phyloP scores from a whole-genome alignment of 2,329 filamentous ascomycete species.

The Fusarium cicatricum region DNA sequence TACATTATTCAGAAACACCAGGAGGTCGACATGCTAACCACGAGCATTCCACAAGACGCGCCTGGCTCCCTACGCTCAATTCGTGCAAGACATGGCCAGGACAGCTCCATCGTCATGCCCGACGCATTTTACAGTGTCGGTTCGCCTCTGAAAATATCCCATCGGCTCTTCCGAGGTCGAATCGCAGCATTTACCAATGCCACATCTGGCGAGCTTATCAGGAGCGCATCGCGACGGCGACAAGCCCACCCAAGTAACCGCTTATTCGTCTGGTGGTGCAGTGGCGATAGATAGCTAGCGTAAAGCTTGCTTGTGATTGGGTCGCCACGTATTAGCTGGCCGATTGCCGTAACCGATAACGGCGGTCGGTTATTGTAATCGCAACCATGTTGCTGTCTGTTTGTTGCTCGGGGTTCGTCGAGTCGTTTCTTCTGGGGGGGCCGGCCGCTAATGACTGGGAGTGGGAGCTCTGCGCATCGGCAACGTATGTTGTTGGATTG shows the following conservation, averaged over 20 bases:
- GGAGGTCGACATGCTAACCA: conserved; percentile 10
- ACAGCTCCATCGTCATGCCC: conserved; percentile 42
- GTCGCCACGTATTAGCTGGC: conserved; percentile 30
- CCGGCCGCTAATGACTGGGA: conserved; percentile 44
- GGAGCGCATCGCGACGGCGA: conserved; percentile 7
- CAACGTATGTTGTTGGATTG: conserved; percentile 44
- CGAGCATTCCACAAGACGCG: background rate
- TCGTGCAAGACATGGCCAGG: conserved; percentile 28
- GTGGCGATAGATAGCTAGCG: conserved; percentile 15
- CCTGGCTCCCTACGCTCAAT: conserved; percentile 18
- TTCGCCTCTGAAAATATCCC: conserved; percentile 13
- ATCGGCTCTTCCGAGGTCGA: conserved; percentile 13
- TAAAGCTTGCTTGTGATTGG: conserved; percentile 7
- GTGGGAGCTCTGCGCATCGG: conserved; percentile 41
- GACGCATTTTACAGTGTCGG: conserved; percentile 40
- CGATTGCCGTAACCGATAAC: conserved; percentile 28
- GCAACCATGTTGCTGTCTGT: conserved; percentile 41
- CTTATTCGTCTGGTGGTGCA: conserved; percentile 15
- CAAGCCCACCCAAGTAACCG: conserved; percentile 23
- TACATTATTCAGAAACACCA: conserved; percentile 26
- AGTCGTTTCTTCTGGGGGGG: conserved; percentile 48
- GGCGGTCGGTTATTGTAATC: conserved; percentile 36
- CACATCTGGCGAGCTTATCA: conserved; percentile 1
- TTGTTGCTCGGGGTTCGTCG: conserved; percentile 43
- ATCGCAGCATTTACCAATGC: conserved; percentile 18